Evolutionary conservation across 202 grass and related monocot species (phyloP), one percentile per base, ranked within the genome.

Genomic region (Elaeis oleifera): DNA sequence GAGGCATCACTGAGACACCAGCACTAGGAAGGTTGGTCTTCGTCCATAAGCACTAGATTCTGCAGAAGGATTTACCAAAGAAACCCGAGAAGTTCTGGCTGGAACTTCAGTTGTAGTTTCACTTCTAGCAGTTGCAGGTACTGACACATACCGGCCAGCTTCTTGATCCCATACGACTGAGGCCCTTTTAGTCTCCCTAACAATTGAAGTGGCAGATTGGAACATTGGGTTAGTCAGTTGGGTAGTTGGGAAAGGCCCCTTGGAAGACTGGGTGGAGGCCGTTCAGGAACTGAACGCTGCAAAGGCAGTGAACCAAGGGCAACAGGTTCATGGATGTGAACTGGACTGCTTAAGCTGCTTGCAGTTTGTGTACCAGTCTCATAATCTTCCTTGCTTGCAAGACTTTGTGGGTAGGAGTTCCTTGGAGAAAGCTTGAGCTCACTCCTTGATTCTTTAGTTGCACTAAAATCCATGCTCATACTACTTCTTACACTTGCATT

Each of bases 161-260:
- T 94, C 94, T 81, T 89, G 94, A 75, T 99, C 94, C 94, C 94
- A 99, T 65, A 99, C 70, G 26, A 94, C 94, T 6, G 94, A 99
- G 9, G 82, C 63, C 36, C 75, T 94, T 28, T 85, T 75, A 65
- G 80, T 81, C 49, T 99, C 94, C 71, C 88, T 72, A 57, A 87
- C 63, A 63, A 84, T 74, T 53, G 88, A 81, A 49, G 74, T 55
- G 16, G 83, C 82, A 79, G 94, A 82, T 32, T 92, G 94, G 79
- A 99, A 94, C 80, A 94, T 87, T 2, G 88, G 85, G 62, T 92
- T 99, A 8, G 61, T 74, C 80, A 84, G 66, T 58, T 89, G 88
- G 15, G 71, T 49, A 39, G 63, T 66, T 3, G 84, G 92, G 53
- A 78, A 77, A 63, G 76, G 73, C 25, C 78, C 26, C 78, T 71